These are phyloP conservation scores for Microascus cirrosus DNA, from an alignment of 2,329 filamentous ascomycete genomes.

Conservation along the genomic window DNA sequence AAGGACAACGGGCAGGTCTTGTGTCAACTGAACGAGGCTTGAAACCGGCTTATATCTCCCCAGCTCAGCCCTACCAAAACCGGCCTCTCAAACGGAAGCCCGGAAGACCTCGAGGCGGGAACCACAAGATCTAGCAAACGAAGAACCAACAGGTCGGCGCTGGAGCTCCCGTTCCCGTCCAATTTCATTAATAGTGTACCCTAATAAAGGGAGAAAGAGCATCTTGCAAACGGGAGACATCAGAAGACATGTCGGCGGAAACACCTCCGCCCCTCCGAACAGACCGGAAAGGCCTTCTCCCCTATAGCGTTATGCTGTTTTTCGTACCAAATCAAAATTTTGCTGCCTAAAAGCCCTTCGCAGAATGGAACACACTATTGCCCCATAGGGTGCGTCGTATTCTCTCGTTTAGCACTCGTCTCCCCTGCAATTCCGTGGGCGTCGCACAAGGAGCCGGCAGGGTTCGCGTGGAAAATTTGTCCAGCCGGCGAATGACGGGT, in stretches of 20 bases:
- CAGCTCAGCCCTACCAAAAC: no score
- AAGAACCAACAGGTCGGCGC: neutral
- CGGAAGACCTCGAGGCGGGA: no score
- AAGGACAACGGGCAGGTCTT: no score
- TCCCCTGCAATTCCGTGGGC: neutral
- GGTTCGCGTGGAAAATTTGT: neutral
- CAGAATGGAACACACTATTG: neutral
- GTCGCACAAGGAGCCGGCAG: neutral
- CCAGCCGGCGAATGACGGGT: neutral
- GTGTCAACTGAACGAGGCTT: no score
- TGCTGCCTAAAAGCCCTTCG: neutral
- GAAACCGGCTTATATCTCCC: no score
- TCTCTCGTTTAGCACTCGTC: neutral
- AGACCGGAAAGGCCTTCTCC: neutral
- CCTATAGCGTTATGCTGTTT: no score
- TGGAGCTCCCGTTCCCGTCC: neutral
- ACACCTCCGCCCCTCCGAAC: neutral
- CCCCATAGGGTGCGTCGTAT: neutral
- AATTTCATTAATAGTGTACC: neutral
- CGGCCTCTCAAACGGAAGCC: no score
- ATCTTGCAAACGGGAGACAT: neutral
- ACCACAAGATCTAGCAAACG: no score
- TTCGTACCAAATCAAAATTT: neutral
- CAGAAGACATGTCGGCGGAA: neutral
- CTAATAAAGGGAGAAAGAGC: neutral